Percentiles rank a stretch among this genome's conserved stretches.
Conservation (phyloP, 305 asterid species). For the Coffea humblotiana region DNA sequence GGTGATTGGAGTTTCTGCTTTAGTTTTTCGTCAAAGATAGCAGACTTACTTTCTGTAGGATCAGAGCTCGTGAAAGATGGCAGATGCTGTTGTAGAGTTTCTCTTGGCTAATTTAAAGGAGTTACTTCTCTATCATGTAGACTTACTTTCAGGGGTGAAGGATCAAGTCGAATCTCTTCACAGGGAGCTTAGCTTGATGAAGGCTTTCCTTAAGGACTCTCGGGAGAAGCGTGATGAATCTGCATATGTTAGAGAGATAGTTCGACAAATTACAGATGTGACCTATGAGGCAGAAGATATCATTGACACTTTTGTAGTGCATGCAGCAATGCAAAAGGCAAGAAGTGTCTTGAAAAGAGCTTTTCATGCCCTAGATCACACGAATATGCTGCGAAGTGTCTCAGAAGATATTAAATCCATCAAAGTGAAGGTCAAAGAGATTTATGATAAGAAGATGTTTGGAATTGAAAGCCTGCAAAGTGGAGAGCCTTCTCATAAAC, state of each 20-base stretch:
- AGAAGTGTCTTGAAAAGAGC: conserved; percentile 18
- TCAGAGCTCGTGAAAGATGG: conserved; percentile 27
- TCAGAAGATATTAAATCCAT: conserved; percentile 34
- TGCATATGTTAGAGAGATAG: conserved; percentile 39
- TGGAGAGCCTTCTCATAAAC: conserved; percentile 29
- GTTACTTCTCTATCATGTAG: conserved; percentile 42
- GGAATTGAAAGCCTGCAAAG: conserved; percentile 36
- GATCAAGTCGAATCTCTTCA: conserved; percentile 54
- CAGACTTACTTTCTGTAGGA: not conserved
- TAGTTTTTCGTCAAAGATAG: not conserved
- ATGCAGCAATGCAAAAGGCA: conserved; percentile 35
- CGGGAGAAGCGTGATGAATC: conserved; percentile 39
- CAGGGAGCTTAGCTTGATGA: conserved; percentile 49
- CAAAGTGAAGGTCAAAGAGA: conserved; percentile 37
- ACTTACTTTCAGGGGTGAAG: conserved; percentile 39
- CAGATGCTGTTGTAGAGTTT: conserved; percentile 51
- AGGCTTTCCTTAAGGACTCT: conserved; percentile 49
- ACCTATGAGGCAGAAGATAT: conserved; percentile 53
- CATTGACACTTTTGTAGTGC: conserved; percentile 42
- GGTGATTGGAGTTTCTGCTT: not conserved
- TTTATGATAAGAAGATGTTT: conserved; percentile 44
- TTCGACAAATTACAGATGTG: conserved; percentile 43
- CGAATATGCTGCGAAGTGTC: conserved; percentile 30
- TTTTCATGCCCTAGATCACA: conserved; percentile 26
- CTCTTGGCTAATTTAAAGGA: conserved; percentile 50